Evolutionary conservation across 495 filamentous ascomycete genomes (phyloP).

Genomic region (Physcia stellaris): DNA sequence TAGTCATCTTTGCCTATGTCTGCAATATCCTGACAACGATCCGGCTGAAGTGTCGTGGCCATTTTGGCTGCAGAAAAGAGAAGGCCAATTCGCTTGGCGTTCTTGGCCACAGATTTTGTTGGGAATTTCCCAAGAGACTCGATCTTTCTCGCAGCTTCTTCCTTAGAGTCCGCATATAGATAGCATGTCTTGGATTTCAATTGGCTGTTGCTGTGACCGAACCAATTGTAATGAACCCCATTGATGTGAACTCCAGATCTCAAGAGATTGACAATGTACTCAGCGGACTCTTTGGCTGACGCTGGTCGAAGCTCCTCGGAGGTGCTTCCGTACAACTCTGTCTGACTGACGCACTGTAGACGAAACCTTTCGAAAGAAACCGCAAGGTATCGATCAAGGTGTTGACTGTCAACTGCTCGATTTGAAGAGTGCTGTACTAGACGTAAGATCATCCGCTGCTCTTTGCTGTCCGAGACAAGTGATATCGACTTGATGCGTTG

Average conservation of each 20-base stretch:
- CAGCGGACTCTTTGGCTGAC: slow-evolving; percentile 25
- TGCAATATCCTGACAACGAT: slow-evolving; percentile 31
- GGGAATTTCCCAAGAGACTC: slow-evolving; percentile 35
- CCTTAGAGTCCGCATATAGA: slow-evolving; percentile 26
- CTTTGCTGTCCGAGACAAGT: slow-evolving; percentile 1
- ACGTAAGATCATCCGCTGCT: slow-evolving; percentile 3
- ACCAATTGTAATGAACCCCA: slow-evolving; percentile 32
- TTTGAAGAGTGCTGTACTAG: slow-evolving; percentile 3
- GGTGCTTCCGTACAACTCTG: neutral
- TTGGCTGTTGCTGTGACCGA: slow-evolving; percentile 39
- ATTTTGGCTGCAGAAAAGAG: slow-evolving; percentile 32
- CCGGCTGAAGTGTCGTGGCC: slow-evolving; percentile 22
- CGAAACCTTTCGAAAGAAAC: slow-evolving; percentile 11
- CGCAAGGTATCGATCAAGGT: slow-evolving; percentile 4
- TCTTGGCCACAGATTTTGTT: slow-evolving; percentile 38
- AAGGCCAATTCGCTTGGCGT: slow-evolving; percentile 35
- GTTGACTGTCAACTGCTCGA: slow-evolving; percentile 2
- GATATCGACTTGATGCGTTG: slow-evolving; percentile 9
- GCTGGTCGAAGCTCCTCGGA: slow-evolving; percentile 16
- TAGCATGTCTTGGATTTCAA: slow-evolving; percentile 35
- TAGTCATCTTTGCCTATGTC: slow-evolving; percentile 31
- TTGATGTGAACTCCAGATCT: slow-evolving; percentile 26
- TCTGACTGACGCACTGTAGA: slow-evolving; percentile 1
- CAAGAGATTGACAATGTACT: slow-evolving; percentile 29
- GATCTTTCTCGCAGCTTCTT: slow-evolving; percentile 24